A percentile compares a stretch with the other conserved stretches of the same genome.
Conservation (phyloP, 1,284 basidiomycete species). For the Rhodotorula glutinis region DNA sequence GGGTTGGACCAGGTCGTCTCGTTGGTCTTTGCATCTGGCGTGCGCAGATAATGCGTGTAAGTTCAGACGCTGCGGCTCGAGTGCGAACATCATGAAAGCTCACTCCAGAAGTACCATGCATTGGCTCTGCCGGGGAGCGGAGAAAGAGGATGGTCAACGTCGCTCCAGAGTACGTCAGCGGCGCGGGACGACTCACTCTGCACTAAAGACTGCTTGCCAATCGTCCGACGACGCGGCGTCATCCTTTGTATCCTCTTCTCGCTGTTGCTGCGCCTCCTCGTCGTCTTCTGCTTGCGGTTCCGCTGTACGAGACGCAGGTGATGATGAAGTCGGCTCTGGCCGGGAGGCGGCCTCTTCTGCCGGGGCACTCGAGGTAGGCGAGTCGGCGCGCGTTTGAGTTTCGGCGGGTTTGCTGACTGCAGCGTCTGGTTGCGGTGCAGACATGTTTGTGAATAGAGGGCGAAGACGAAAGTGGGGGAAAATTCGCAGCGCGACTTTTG, state of each 20-base stretch:
- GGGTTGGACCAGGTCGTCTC: conserved; percentile 44
- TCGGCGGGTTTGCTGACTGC: too few relatives aligned
- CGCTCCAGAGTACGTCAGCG: background rate
- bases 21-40: conserved; percentile 28
- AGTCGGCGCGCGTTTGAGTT: too few relatives aligned
- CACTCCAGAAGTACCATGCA: conserved; percentile 44
- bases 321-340: too few relatives aligned
- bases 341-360: too few relatives aligned
- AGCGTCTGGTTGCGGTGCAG: too few relatives aligned
- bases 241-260: background rate
- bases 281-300: background rate
- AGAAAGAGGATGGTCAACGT: background rate
- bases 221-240: conserved; percentile 7
- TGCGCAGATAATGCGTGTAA: too few relatives aligned
- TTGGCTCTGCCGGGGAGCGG: conserved; percentile 25
- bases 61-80: too few relatives aligned
- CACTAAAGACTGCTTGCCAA: conserved; percentile 42
- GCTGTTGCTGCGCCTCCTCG: background rate
- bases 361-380: too few relatives aligned
- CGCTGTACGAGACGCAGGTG: too few relatives aligned
- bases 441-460: too few relatives aligned
- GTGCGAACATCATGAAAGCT: background rate
- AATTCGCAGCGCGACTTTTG: too few relatives aligned
- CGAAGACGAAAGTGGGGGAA: too few relatives aligned
- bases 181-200: conserved; percentile 37